A percentile compares a stretch with the other conserved stretches of the same genome.
phyloP scores from a whole-genome alignment of 2,329 filamentous ascomycete species.

The Nothomitra cinnamomea region DNA sequence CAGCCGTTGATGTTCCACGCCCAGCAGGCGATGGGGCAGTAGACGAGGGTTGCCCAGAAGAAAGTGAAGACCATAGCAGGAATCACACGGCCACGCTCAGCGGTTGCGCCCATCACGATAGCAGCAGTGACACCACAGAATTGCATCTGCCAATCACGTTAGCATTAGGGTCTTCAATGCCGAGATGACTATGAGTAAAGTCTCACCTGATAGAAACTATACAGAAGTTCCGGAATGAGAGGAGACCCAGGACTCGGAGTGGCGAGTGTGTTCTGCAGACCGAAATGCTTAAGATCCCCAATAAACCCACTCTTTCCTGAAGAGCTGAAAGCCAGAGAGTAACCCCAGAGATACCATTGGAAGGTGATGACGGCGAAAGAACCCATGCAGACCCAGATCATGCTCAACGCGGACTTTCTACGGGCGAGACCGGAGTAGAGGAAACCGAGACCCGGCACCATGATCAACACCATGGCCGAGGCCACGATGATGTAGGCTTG shows the following conservation, averaged over 20 bases:
- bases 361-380: slow-evolving; percentile 82
- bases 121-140: slow-evolving; percentile 88
- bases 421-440: slow-evolving; percentile 95
- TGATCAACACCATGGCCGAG: slow-evolving; percentile 85
- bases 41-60: slow-evolving; percentile 92
- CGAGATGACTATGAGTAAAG: not conserved
- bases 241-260: slow-evolving; percentile 76
- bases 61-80: slow-evolving; percentile 93
- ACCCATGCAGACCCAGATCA: slow-evolving; percentile 96
- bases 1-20: slow-evolving; percentile 91
- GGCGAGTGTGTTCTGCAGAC: slow-evolving; percentile 68
- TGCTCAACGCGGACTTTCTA: slow-evolving; percentile 87
- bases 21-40: slow-evolving; percentile 95
- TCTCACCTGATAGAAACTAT: slow-evolving; percentile 77
- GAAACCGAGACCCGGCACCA: slow-evolving; percentile 93
- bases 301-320: slow-evolving; percentile 78
- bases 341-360: slow-evolving; percentile 99
- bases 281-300: slow-evolving; percentile 77
- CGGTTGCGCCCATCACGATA: slow-evolving; percentile 80
- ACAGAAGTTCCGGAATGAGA: slow-evolving; percentile 75
- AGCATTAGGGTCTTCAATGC: not conserved
- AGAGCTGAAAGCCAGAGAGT: slow-evolving; percentile 79
- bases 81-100: slow-evolving; percentile 81
- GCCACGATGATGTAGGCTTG: slow-evolving; percentile 84
- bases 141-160: slow-evolving; percentile 52